Evolutionary conservation across 2,329 filamentous ascomycete species (phyloP).

Genomic region (Orbilia quercus): DNA sequence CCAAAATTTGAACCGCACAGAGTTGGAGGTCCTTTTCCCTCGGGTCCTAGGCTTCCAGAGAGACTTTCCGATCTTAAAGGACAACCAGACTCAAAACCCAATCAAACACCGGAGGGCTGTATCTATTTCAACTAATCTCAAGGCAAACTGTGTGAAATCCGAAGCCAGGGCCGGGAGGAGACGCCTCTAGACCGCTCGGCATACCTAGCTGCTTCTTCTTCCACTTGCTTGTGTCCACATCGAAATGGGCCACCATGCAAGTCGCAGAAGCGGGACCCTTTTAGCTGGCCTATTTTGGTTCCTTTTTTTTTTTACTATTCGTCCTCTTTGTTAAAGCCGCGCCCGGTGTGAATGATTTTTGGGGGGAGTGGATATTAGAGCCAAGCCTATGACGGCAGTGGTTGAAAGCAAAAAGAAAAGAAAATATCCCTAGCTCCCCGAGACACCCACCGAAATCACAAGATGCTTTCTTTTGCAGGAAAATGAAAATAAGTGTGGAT

Average conservation of each 20-base stretch:
- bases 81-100: constrained; percentile 43
- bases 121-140: constrained; percentile 30
- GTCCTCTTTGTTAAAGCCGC: constrained; percentile 46
- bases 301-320: neutral
- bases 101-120: constrained; percentile 32
- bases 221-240: constrained; percentile 33
- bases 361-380: constrained; percentile 39
- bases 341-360: constrained; percentile 42
- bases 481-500: neutral
- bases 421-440: constrained; percentile 9
- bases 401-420: constrained; percentile 9
- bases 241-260: constrained; percentile 40
- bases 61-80: constrained; percentile 48
- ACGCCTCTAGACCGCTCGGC: constrained; percentile 35
- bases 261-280: constrained; percentile 33
- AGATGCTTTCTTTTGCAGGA: neutral
- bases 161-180: constrained; percentile 47
- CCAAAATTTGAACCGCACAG: constrained; percentile 48
- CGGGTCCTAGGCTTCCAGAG: constrained; percentile 55
- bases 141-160: constrained; percentile 28
- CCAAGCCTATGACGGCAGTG: constrained; percentile 52
- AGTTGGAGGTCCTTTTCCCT: constrained; percentile 51
- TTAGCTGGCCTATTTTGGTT: constrained; percentile 4
- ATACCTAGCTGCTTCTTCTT: constrained; percentile 24
- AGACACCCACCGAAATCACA: constrained; percentile 16